phyloP scores from a whole-genome alignment of 148 eudicot species.

The Gaultheria prostrata region DNA sequence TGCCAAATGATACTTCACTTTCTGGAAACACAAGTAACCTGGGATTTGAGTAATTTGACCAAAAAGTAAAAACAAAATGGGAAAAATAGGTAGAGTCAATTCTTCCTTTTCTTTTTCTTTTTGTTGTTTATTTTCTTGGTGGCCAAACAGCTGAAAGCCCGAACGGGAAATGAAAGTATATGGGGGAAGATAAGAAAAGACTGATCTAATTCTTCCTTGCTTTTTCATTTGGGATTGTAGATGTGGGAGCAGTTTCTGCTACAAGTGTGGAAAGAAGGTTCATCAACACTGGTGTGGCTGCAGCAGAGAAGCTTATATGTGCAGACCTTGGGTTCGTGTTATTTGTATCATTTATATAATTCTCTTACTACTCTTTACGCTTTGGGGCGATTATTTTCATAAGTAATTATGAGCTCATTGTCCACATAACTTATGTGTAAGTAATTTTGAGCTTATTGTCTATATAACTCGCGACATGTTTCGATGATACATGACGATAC shows the following conservation, averaged over 20 bases:
- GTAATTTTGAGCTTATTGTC: background rate
- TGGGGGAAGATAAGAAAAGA: background rate
- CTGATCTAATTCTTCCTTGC: slow-evolving; percentile 5
- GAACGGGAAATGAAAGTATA: background rate
- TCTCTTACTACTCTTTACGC: slow-evolving; percentile 1
- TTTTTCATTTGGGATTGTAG: slow-evolving; percentile 17
- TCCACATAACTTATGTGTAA: background rate
- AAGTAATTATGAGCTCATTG: background rate
- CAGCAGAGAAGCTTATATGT: slow-evolving; percentile 9
- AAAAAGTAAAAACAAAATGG: background rate
- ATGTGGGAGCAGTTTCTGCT: slow-evolving; percentile 43
- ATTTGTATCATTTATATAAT: slow-evolving; percentile 4
- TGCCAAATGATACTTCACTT: background rate
- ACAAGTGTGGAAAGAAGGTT: slow-evolving; percentile 42
- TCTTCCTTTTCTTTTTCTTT: background rate
- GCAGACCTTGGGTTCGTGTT: slow-evolving; percentile 24
- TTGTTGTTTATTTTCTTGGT: background rate
- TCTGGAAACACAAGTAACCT: background rate
- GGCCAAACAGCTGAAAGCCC: background rate
- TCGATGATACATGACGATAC: background rate
- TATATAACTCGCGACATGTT: background rate
- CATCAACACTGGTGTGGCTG: slow-evolving; percentile 35
- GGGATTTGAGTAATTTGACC: background rate
- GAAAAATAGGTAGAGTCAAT: background rate
- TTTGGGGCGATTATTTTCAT: background rate